Conservation (phyloP, 208 protist genomes). For the Leishmania martiniquensis region DNA sequence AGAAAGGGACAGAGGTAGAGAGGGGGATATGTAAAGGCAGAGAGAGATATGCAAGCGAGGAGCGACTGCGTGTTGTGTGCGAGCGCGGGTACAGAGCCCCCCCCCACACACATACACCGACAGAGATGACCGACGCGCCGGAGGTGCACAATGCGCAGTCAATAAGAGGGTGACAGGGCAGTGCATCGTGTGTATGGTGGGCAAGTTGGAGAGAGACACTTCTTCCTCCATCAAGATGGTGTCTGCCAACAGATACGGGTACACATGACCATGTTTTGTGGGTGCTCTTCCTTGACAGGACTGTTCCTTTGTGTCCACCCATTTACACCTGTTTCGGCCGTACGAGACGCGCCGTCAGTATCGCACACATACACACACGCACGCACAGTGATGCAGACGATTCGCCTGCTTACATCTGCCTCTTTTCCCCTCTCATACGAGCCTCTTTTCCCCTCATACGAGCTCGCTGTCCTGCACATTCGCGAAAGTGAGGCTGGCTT, state of each 20-base stretch:
- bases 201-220: background rate
- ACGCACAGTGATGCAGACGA: background rate
- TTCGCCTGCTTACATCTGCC: background rate
- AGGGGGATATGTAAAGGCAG: background rate
- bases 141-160: background rate
- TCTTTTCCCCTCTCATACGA: background rate
- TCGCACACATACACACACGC: background rate
- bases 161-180: background rate
- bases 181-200: background rate
- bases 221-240: background rate
- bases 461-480: background rate
- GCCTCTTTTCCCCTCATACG: background rate
- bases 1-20: constrained; percentile 7
- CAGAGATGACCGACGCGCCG: background rate
- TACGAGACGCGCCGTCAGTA: too few relatives aligned
- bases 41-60: background rate
- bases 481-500: background rate
- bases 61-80: background rate
- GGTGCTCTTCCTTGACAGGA: too few relatives aligned
- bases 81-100: background rate
- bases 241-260: background rate
- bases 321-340: too few relatives aligned
- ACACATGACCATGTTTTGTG: background rate
- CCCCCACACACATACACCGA: background rate
- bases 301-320: too few relatives aligned